Evolutionary conservation across 345 rosid genomes (phyloP), one percentile per base, ranked within the genome.

Genomic region (Citrus inodora): DNA sequence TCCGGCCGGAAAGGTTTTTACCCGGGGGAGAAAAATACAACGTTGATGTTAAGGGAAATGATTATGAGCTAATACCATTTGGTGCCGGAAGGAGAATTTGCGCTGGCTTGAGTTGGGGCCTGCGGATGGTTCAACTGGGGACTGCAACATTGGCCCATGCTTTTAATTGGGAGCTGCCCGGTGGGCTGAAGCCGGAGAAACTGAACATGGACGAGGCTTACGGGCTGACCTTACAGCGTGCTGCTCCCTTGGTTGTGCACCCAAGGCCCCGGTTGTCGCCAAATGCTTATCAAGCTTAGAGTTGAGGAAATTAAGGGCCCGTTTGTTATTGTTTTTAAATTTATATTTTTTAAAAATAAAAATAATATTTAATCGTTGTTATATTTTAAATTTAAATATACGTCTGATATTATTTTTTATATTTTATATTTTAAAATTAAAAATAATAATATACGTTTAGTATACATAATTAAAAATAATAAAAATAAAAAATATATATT

Each of bases 51-150:
- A 88, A 78, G 74, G 98, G 98, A 42, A 89, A 72, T 38, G 92
- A 93, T 24, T 93, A 85, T 32, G 93, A 92, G 87, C 85, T 93
- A 0, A 93, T 92, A 75, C 98, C 98, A 2, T 93, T 93, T 46
- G 95, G 98, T 13, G 93, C 98, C 0, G 98, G 98, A 9, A 88
- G 95, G 22, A 92, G 98, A 81, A 90, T 93, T 3, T 93, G 98
- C 33, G 97, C 94, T 1, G 98, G 97, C 6, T 27, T 93, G 86
- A 92, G 87, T 80, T 35, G 92, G 78, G 98, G 97, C n/a, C 24
- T 93, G 79, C 88, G 95, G 21, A 90, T 86, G 84, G 93, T 93
- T 37, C 92, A 87, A 33, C 80, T 93, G 3, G 37, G 91, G 62
- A 83, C 93, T 0, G 97, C 97, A 7, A 87, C 92, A 0, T 56